A percentile compares a stretch with the other conserved stretches of the same genome.
phyloP scores from a whole-genome alignment of 371 early-diverging fungal genomes.

The Fennellomyces sp. region DNA sequence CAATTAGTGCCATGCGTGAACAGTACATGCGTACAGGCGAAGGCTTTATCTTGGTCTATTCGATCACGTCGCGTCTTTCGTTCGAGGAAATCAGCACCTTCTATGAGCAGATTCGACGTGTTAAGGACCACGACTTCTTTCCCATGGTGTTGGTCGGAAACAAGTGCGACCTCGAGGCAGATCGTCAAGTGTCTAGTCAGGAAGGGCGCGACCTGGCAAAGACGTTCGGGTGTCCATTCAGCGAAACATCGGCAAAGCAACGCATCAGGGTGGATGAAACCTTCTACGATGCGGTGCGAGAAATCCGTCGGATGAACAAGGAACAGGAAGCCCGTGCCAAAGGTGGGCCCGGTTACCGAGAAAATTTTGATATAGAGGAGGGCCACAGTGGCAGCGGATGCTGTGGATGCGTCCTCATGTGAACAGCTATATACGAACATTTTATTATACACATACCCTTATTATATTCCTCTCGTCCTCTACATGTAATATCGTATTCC shows the following conservation, averaged over 20 bases:
- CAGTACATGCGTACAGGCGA: slow-evolving; percentile 82
- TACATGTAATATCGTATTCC: no score
- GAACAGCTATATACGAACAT: neutral
- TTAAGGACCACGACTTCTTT: slow-evolving; percentile 80
- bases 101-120: slow-evolving; percentile 63
- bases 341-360: slow-evolving; percentile 12
- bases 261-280: slow-evolving; percentile 91
- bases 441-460: neutral
- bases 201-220: slow-evolving; percentile 87
- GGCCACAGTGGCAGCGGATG: slow-evolving; percentile 11
- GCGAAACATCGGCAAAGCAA: slow-evolving; percentile 92
- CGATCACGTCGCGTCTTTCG: slow-evolving; percentile 63
- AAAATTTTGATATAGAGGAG: slow-evolving; percentile 11
- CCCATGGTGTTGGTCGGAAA: slow-evolving; percentile 87
- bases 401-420: slow-evolving; percentile 29
- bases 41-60: slow-evolving; percentile 52
- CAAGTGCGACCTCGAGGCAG: slow-evolving; percentile 83
- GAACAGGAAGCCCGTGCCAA: slow-evolving; percentile 43
- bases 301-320: slow-evolving; percentile 77
- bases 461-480: no score
- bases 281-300: slow-evolving; percentile 85
- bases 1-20: slow-evolving; percentile 75
- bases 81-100: slow-evolving; percentile 73
- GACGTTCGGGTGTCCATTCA: slow-evolving; percentile 74
- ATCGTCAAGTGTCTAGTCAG: slow-evolving; percentile 72